These are phyloP conservation scores for Ceratobasidium papillatum DNA, from an alignment of 1,284 basidiomycete species.

Conservation along the genomic window DNA sequence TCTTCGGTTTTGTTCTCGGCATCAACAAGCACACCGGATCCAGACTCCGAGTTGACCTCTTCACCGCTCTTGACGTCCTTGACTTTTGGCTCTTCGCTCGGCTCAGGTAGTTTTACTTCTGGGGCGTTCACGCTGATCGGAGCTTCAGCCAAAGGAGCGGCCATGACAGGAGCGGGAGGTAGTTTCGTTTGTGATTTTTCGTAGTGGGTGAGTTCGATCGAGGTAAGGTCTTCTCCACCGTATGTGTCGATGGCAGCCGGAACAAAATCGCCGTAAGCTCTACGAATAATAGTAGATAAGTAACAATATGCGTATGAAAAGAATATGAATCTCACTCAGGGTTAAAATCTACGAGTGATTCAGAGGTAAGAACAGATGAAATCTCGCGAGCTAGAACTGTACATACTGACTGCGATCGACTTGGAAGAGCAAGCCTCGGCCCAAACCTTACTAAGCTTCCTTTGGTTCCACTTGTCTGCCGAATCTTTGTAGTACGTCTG, in stretches of 20 bases:
- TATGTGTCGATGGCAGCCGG: constrained; percentile 20
- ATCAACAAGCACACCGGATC: not conserved
- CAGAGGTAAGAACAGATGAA: no score
- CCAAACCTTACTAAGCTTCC: constrained; percentile 42
- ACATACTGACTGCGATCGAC: constrained; percentile 43
- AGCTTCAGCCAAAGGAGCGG: not conserved
- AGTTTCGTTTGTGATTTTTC: constrained; percentile 17
- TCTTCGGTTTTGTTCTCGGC: not conserved
- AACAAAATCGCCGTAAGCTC: constrained; percentile 22
- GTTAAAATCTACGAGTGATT: constrained; percentile 33
- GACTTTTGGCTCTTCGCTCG: not conserved
- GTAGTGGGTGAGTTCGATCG: constrained; percentile 28
- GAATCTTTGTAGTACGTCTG: constrained; percentile 31
- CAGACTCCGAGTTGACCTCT: constrained; percentile 1
- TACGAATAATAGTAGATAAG: not conserved
- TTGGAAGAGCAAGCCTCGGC: constrained; percentile 33
- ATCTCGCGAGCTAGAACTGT: not conserved
- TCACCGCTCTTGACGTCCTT: not conserved
- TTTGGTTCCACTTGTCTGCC: constrained; percentile 39
- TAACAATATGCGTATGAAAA: not conserved
- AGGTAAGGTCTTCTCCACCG: constrained; percentile 39
- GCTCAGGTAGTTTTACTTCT: not conserved
- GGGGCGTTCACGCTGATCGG: not conserved
- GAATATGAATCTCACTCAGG: constrained; percentile 11
- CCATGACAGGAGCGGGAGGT: not conserved